Evolutionary conservation across 176 grass and related monocot species (phyloP).

Genomic region (Microstegium vimineum): DNA sequence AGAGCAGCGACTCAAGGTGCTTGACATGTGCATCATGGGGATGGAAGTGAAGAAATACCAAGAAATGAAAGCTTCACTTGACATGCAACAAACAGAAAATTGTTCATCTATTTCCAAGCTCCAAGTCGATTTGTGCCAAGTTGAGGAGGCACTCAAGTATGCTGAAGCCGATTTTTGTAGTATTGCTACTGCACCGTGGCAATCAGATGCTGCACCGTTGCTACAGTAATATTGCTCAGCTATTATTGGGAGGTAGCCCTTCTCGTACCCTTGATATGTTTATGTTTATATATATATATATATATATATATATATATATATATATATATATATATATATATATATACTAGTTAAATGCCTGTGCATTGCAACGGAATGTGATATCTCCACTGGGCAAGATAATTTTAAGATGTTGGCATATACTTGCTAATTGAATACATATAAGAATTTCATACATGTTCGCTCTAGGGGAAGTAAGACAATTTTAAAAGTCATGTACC

Average conservation of each 20-base stretch:
- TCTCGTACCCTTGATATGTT: neutral
- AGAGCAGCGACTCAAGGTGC: neutral
- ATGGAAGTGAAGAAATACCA: neutral
- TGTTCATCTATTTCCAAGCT: conserved; percentile 23
- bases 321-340: too few species aligned
- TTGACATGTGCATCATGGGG: neutral
- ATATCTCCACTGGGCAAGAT: too few species aligned
- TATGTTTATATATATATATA: too few species aligned
- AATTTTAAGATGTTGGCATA: too few species aligned
- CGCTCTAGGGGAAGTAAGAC: too few species aligned
- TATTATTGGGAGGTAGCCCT: neutral
- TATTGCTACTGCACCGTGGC: conserved; percentile 34
- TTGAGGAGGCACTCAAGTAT: neutral
- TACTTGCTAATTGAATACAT: too few species aligned
- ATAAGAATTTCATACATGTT: too few species aligned
- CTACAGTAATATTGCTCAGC: neutral
- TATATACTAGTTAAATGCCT: too few species aligned
- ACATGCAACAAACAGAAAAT: neutral
- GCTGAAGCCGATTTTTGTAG: conserved; percentile 3
- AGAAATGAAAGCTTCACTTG: conserved; percentile 3
- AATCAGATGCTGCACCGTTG: neutral
- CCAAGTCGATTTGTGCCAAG: neutral
- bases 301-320: too few species aligned
- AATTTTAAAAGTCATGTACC: too few species aligned
- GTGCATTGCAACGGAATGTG: too few species aligned